Evolutionary conservation across 2,329 filamentous ascomycete species (phyloP).

Genomic region (Claviceps purpurea): DNA sequence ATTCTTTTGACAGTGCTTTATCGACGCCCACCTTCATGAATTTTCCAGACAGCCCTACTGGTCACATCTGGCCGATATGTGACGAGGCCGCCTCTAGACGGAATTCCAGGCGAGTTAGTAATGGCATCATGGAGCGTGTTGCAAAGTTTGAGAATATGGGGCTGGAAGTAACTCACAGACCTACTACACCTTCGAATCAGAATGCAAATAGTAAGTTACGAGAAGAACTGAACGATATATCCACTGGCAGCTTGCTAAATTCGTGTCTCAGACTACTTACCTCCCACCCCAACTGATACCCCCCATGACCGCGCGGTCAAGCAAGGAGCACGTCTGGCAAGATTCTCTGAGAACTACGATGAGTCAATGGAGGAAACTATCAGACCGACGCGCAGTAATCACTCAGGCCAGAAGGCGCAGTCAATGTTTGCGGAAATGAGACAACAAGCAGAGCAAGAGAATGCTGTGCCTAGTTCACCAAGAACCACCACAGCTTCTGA

Average conservation of each 20-base stretch:
- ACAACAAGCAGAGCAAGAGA: constrained; percentile 37
- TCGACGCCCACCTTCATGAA: constrained; percentile 37
- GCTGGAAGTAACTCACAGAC: constrained; percentile 32
- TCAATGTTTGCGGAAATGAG: constrained; percentile 47
- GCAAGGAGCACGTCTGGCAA: constrained; percentile 26
- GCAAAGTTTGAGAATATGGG: constrained; percentile 44
- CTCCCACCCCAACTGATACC: constrained; percentile 54
- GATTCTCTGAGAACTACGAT: constrained; percentile 49
- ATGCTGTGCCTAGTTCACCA: constrained; percentile 41
- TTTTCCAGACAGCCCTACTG: constrained; percentile 33
- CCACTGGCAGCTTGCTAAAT: constrained; percentile 2
- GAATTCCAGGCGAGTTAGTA: constrained; percentile 38
- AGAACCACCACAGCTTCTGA: constrained; percentile 32
- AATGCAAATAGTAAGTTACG: constrained; percentile 41
- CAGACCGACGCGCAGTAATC: constrained; percentile 37
- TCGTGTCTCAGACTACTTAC: constrained; percentile 39
- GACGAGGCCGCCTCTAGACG: constrained; percentile 35
- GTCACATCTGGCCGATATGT: constrained; percentile 30
- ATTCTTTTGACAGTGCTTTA: constrained; percentile 30
- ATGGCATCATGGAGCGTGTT: constrained; percentile 47
- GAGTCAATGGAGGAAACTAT: constrained; percentile 55
- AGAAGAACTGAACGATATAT: not conserved
- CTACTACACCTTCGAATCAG: constrained; percentile 49
- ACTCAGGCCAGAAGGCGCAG: constrained; percentile 29
- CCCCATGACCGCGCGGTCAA: constrained; percentile 37